These are phyloP conservation scores for Trypanosoma boissoni DNA, from an alignment of 208 protist species.

Conservation along the genomic window DNA sequence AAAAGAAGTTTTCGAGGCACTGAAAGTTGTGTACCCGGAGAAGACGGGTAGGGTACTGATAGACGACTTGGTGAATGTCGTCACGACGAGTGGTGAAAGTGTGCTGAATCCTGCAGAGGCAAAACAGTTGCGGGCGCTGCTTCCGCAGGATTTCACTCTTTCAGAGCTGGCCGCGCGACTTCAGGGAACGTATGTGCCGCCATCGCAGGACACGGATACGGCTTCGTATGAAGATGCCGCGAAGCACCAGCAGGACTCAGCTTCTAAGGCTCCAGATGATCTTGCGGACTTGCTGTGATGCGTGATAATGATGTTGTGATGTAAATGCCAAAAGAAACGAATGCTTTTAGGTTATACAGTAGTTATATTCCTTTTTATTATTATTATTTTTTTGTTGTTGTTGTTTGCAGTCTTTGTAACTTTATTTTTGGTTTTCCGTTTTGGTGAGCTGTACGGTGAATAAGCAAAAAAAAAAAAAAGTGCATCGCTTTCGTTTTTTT, in stretches of 20 bases:
- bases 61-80: slow-evolving; percentile 52
- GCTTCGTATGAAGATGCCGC: slow-evolving; percentile 42
- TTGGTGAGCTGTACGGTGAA: too few species aligned
- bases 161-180: slow-evolving; percentile 76
- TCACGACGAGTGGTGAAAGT: slow-evolving; percentile 79
- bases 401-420: slow-evolving; percentile 22
- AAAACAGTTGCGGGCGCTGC: slow-evolving; percentile 47
- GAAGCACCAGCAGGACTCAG: slow-evolving; percentile 41
- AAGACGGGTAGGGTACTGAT: slow-evolving; percentile 34
- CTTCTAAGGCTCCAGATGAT: slow-evolving; percentile 27
- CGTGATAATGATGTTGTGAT: too few species aligned
- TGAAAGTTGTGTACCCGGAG: slow-evolving; percentile 52
- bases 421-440: too few species aligned
- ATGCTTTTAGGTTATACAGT: too few species aligned
- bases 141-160: slow-evolving; percentile 45
- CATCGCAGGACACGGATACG: slow-evolving; percentile 67
- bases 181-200: slow-evolving; percentile 78
- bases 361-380: too few species aligned
- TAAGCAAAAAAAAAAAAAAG: too few species aligned
- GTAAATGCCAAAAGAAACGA: too few species aligned
- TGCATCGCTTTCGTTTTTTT: slow-evolving; percentile 4
- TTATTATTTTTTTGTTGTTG: too few species aligned
- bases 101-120: slow-evolving; percentile 78
- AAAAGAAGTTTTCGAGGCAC: slow-evolving; percentile 48
- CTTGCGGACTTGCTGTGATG: too few species aligned